Evolutionary conservation across 192 early-diverging fungal genomes (phyloP), one percentile per base, ranked within the genome.

Genomic region (Funneliformis geosporum): DNA sequence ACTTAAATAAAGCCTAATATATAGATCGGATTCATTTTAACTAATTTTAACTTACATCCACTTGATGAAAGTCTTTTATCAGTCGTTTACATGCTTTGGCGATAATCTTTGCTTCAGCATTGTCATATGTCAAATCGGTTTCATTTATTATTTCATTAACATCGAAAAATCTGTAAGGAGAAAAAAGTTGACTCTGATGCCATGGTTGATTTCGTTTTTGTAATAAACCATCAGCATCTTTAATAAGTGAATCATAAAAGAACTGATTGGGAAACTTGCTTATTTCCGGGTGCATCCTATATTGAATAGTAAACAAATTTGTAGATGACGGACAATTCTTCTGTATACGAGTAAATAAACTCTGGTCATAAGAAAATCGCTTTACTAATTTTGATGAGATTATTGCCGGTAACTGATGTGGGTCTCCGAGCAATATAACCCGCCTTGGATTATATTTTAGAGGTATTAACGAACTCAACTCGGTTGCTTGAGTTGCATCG

Each of bases 241-340:
- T 82, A 4, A 99, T 86, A 68, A 84, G 71, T 0, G 89, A 90
- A 23, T 90, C 84, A 83, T 99, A 99, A 75, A 99, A 98, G 38
- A 90, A 84, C 6, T 81, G 79, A 38, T 88, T 92, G 1, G 96
- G 96, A 70, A 97, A 95, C 8, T 50, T 73, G 44, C 94, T 95
- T 23, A 99, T 97, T 40, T 91, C 86, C 0, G 95, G 95, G 79
- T 99, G 95, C 97, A 99, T 98, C 76, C 96, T 94, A 82, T 98
- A 99, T 86, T 98, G 96, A 71, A 96, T 96, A 75, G 92, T 95
- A 44, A 99, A 84, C 55, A 98, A 83, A 75, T 90, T 89, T 14
- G 96, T 91, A 4, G 84, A 84, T 6, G 91, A 74, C 0, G 92
- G 92, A 18, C 87, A 77, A 47, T 84, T 86, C 27, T 87, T 86